A percentile compares a stretch with the other conserved stretches of the same genome.
Evolutionary conservation across 441 rosid genomes (phyloP).

Genomic region (Brassica balearica): DNA sequence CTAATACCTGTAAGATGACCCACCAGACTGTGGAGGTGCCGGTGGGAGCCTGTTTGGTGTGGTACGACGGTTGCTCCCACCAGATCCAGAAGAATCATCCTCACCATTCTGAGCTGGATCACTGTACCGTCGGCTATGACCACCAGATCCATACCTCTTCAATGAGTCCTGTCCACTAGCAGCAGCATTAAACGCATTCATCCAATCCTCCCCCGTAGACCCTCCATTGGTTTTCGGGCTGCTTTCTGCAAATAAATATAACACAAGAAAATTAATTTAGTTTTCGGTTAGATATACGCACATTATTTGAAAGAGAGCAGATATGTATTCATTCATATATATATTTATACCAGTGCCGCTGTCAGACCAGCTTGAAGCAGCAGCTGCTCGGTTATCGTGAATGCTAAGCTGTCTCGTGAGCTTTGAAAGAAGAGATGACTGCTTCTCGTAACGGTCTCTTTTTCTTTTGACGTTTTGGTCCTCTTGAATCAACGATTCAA

Average conservation of each 20-base stretch:
- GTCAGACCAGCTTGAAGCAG: slow-evolving; percentile 82
- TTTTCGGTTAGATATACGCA: neutral
- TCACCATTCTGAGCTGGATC: slow-evolving; percentile 70
- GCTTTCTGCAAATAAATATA: slow-evolving; percentile 49
- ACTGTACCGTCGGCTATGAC: slow-evolving; percentile 58
- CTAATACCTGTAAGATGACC: slow-evolving; percentile 47
- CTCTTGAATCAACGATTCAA: slow-evolving; percentile 90
- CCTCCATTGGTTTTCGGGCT: slow-evolving; percentile 64
- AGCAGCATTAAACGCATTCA: slow-evolving; percentile 71
- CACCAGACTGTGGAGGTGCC: slow-evolving; percentile 57
- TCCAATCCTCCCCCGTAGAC: slow-evolving; percentile 72
- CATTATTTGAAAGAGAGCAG: neutral
- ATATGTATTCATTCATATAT: slow-evolving; percentile 7
- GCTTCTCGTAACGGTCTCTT: slow-evolving; percentile 88
- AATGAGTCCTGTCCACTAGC: slow-evolving; percentile 56
- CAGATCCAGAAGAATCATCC: slow-evolving; percentile 51
- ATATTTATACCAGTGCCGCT: slow-evolving; percentile 68
- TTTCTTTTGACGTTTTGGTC: slow-evolving; percentile 81
- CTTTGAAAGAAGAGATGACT: slow-evolving; percentile 82
- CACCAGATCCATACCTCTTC: slow-evolving; percentile 58
- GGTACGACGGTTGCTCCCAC: slow-evolving; percentile 63
- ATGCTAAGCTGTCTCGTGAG: slow-evolving; percentile 87
- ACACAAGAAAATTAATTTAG: neutral
- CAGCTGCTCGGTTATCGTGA: slow-evolving; percentile 94
- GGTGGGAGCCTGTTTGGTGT: slow-evolving; percentile 73